Percentiles rank a stretch among this genome's conserved stretches.
phyloP scores from a whole-genome alignment of 2,329 filamentous ascomycete species.

The Colletotrichum godetiae region DNA sequence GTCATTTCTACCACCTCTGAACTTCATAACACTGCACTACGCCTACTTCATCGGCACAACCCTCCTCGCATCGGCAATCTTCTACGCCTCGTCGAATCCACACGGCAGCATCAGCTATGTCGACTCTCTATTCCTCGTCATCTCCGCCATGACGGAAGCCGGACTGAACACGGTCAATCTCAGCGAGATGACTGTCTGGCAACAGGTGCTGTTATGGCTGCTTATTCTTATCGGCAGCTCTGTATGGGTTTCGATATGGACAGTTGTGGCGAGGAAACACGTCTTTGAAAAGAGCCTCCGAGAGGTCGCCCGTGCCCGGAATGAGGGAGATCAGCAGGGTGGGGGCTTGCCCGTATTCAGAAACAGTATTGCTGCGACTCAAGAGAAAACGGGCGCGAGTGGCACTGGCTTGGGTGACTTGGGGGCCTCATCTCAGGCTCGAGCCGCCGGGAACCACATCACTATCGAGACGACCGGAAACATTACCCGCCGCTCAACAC shows the following conservation, averaged over 20 bases:
- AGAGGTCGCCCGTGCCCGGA: constrained; percentile 58
- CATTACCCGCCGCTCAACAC: constrained; percentile 8
- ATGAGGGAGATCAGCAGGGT: constrained; percentile 42
- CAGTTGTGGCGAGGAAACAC: constrained; percentile 68
- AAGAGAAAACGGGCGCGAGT: not conserved
- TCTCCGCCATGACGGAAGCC: constrained; percentile 75
- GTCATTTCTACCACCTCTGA: constrained; percentile 54
- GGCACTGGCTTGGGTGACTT: not conserved
- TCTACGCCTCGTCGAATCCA: constrained; percentile 68
- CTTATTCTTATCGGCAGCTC: constrained; percentile 74
- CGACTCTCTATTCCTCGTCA: constrained; percentile 74
- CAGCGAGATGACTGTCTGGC: constrained; percentile 72
- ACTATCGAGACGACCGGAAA: not conserved
- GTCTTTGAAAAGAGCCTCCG: constrained; percentile 73
- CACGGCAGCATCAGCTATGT: constrained; percentile 65
- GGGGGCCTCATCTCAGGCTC: not conserved
- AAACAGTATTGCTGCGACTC: not conserved
- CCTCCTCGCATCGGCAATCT: constrained; percentile 68
- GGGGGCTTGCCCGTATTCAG: constrained; percentile 42
- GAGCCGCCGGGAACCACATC: not conserved
- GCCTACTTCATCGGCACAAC: constrained; percentile 70
- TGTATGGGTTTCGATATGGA: constrained; percentile 75
- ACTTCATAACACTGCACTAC: constrained; percentile 75
- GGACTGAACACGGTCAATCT: constrained; percentile 77
- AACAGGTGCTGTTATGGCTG: constrained; percentile 74